phyloP scores from a whole-genome alignment of 257 asterid genomes.

The Solanum bulbocastanum region DNA sequence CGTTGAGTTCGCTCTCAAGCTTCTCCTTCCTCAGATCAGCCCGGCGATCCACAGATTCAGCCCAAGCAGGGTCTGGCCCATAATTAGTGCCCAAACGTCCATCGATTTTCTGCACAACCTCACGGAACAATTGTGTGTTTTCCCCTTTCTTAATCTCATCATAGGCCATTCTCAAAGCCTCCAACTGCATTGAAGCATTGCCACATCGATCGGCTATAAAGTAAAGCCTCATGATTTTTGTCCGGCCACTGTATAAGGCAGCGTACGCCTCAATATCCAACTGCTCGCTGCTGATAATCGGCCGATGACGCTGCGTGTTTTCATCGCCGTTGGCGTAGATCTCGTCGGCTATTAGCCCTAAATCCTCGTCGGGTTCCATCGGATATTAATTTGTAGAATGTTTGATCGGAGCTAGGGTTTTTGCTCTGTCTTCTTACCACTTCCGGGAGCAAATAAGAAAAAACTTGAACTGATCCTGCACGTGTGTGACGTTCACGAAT shows the following conservation, averaged over 20 bases:
- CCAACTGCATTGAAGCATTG: constrained; percentile 57
- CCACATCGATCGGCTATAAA: constrained; percentile 70
- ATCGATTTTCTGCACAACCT: constrained; percentile 65
- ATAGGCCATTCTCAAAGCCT: constrained; percentile 88
- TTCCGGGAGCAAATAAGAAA: not conserved
- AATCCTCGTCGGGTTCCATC: constrained; percentile 70
- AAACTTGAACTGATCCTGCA: not conserved
- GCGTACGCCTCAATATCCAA: constrained; percentile 94
- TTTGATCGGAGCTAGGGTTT: constrained; percentile 29
- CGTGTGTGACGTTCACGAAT: not conserved
- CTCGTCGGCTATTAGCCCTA: constrained; percentile 41
- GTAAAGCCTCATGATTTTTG: constrained; percentile 66
- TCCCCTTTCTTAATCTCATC: constrained; percentile 95
- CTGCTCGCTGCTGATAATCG: constrained; percentile 83
- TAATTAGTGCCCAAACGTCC: constrained; percentile 70
- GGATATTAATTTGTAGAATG: not conserved
- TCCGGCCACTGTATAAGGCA: constrained; percentile 74
- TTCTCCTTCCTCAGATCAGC: constrained; percentile 73
- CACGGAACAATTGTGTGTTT: constrained; percentile 68
- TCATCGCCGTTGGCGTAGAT: constrained; percentile 48
- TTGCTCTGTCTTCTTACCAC: not conserved
- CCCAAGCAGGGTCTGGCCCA: constrained; percentile 58
- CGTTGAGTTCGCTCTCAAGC: constrained; percentile 90
- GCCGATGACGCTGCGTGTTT: constrained; percentile 51
- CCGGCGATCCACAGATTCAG: constrained; percentile 71